Base-by-base conservation (phyloP, 2,329 filamentous ascomycete species). In the Cyanodermella asteris region DNA sequence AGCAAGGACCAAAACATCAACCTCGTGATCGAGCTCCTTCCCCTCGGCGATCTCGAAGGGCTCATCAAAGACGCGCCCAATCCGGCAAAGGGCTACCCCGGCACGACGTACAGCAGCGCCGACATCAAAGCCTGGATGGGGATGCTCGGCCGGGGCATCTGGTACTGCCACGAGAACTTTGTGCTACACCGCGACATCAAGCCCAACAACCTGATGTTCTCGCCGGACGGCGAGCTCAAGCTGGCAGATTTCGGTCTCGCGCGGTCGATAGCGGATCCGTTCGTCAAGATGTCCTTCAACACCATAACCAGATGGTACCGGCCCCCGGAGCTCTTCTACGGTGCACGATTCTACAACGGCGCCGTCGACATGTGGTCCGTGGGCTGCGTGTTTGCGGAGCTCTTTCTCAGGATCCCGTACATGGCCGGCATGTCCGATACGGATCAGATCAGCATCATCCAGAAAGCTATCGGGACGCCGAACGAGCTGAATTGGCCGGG, bases 61-160 rank as follows among this genome's bases (percentile, higher is more conserved):
- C 65, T 97, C 30, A 91, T 91, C 46, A 77, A 78, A 46, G 82
- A 94, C 49, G 69, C 64, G 16, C 64, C 72, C 22, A n/a, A n/a
- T n/a, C n/a, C n/a, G n/a, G n/a, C n/a, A n/a, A n/a, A n/a, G n/a
- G n/a, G n/a, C n/a, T n/a, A n/a, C n/a, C n/a, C n/a, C n/a, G 56
- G 57, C 27, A 72, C 93, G 23, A 67, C 70, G 27, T 94, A 94
- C 47, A 76, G 76, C 32, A 66, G 69, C 7, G 75, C 77, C 11
- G 87, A 97, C 47, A 81, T 94, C 48, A 97, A 97, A 49, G 75
- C 81, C 10, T 97, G 87, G 87, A 91, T 93, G 72, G 77, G 76
- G 34, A 94, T 94, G 87, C 63, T 94, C n/a, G 66, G 65, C 15
- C 71, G 84, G 20, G 87, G 76, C 14, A 69, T 94, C 15, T 91